Percentiles rank a stretch among this genome's conserved stretches.
Evolutionary conservation across 352 stramenopile genomes (phyloP).

Genomic region (Saprolegnia parasitica): DNA sequence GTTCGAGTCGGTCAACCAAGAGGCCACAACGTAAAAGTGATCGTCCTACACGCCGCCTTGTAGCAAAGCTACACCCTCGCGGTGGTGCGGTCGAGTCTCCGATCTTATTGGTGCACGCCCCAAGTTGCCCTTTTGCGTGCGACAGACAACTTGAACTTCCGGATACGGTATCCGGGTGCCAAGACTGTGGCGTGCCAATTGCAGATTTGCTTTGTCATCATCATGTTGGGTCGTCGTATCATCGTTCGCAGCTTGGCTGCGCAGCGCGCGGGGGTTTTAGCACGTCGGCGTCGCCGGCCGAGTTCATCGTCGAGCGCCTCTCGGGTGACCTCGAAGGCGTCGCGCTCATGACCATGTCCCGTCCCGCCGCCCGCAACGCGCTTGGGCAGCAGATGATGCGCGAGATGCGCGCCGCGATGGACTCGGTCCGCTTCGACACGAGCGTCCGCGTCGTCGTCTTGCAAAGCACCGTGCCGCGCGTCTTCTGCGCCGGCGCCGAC

Average conservation of each 20-base stretch:
- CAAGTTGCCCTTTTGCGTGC: background rate
- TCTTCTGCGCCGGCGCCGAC: conserved; percentile 88
- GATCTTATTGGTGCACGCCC: too few relatives aligned
- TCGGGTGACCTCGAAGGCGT: conserved; percentile 49
- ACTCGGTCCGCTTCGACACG: conserved; percentile 57
- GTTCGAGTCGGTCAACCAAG: too few relatives aligned
- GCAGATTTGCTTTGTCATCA: background rate
- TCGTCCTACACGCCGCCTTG: too few relatives aligned
- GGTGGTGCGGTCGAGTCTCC: too few relatives aligned
- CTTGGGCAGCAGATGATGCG: conserved; percentile 76
- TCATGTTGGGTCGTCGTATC: background rate
- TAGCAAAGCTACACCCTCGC: too few relatives aligned
- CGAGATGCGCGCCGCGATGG: conserved; percentile 66
- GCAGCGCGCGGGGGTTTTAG: background rate
- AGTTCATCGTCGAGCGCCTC: conserved; percentile 47
- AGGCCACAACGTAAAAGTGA: too few relatives aligned
- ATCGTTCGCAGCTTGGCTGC: background rate
- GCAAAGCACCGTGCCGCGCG: conserved; percentile 53
- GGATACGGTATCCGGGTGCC: background rate
- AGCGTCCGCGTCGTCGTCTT: conserved; percentile 78
- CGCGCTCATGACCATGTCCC: conserved; percentile 73
- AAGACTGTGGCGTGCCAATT: too few relatives aligned
- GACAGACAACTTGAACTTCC: conserved; percentile 4
- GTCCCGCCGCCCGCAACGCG: conserved; percentile 67
- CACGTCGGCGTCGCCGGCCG: background rate